phyloP scores from a whole-genome alignment of 306 rosid genomes.

The Vigna angularis region DNA sequence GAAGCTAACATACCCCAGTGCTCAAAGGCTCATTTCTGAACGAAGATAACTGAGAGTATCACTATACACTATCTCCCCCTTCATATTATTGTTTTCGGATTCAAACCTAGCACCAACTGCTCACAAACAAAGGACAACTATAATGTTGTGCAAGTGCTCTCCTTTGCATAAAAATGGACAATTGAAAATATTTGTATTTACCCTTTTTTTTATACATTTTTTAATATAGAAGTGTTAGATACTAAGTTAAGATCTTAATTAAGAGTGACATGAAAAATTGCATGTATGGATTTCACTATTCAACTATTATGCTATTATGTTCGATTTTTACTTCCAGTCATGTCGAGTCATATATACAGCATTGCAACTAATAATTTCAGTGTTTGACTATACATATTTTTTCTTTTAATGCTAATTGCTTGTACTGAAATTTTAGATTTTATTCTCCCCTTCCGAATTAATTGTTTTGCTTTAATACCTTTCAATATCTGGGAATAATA shows the following conservation, averaged over 20 bases:
- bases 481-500: not conserved
- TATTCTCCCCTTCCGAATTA: constrained; percentile 23
- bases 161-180: not conserved
- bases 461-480: constrained; percentile 18
- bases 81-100: not conserved
- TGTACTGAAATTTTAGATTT: constrained; percentile 12
- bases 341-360: not conserved
- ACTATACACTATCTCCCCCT: not conserved
- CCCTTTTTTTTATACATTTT: constrained; percentile 5
- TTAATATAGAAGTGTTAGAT: constrained; percentile 3
- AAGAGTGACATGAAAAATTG: constrained; percentile 4
- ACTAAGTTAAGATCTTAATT: not conserved
- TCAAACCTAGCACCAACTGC: not conserved
- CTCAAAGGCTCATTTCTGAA: not conserved
- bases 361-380: constrained; percentile 3
- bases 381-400: not conserved
- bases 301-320: constrained; percentile 18
- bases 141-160: not conserved
- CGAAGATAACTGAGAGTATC: not conserved
- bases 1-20: not conserved
- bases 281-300: constrained; percentile 10
- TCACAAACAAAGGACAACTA: not conserved
- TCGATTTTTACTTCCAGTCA: not conserved
- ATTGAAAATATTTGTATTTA: constrained; percentile 1
- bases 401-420: constrained; percentile 7